Evolutionary conservation across 208 protist species (phyloP).

Genomic region (Acanthamoeba castellanii): DNA sequence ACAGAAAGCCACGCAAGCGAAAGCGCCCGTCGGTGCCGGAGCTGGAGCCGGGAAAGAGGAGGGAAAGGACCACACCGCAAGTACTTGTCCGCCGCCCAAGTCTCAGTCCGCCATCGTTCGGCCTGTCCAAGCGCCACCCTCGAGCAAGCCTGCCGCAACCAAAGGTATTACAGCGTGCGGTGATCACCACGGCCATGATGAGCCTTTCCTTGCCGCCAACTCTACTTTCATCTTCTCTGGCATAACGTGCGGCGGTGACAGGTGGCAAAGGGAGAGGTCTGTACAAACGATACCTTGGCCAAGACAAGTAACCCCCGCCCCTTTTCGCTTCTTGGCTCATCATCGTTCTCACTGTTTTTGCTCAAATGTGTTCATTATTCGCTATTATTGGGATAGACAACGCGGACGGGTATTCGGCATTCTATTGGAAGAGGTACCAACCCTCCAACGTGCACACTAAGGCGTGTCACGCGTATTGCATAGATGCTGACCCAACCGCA

Average conservation of each 20-base stretch:
- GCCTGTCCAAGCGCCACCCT: neutral
- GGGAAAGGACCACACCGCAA: neutral
- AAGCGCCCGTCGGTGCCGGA: neutral
- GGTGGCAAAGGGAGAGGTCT: neutral
- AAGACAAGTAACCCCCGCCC: neutral
- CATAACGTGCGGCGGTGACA: neutral
- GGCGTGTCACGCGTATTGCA: neutral
- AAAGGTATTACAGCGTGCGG: neutral
- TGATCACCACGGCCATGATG: neutral
- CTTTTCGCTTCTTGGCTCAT: neutral
- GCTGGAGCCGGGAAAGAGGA: neutral
- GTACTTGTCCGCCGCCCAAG: neutral
- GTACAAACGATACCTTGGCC: slow-evolving; percentile 22
- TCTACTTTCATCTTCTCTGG: neutral
- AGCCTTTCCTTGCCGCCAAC: neutral
- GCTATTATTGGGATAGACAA: neutral
- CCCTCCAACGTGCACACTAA: neutral
- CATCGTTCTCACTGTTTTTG: neutral
- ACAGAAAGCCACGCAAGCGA: neutral
- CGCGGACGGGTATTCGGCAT: slow-evolving; percentile 8
- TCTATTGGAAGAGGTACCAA: neutral
- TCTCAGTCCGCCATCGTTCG: neutral
- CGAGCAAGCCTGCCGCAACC: neutral
- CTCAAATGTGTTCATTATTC: neutral
- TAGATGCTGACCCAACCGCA: neutral